Base-by-base conservation (phyloP, 768 basidiomycete species). In the Suillus hirtellus region DNA sequence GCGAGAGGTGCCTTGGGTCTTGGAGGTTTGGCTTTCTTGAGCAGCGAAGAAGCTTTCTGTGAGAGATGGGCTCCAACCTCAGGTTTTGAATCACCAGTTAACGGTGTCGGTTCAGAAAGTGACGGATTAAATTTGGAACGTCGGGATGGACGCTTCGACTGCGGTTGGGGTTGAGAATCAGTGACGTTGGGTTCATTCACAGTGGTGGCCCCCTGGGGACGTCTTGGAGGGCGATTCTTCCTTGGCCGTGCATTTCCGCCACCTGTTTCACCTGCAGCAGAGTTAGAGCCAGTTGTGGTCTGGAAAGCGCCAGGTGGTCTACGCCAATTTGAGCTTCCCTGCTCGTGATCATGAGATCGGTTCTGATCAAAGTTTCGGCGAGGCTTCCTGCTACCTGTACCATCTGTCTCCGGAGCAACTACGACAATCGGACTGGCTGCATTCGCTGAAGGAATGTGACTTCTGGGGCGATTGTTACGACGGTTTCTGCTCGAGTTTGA, bases 81-180 rank as follows among this genome's bases (percentile, higher is more conserved):
- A 58, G 11, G 15, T 17, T 58, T 27, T 12, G 40, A 27, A 27
- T 58, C 56, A 12, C 24, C 0, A 31, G 17, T 17, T 12, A 31
- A 31, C 7, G 15, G 24, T 17, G 55, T 19, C 1, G 67, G 15
- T 17, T 72, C 69, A 6, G 80, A 78, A 40, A 82, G 72, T 4
- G 70, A 71, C 10, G 77, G 67, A 46, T 71, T 76, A 63, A 82
- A 82, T 62, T 68, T 76, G 3, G 70, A 72, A 17, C 75, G 74
- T 34, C 79, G 81, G 19, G 67, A 66, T 46, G 58, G 66, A 21
- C 69, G 71, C 9, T 66, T 47, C 5, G 63, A 55, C 12, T 59
- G 60, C 0, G 60, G 6, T 35, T 56, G 40, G 14, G 50, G 27
- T 46, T 56, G 42, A 27, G 46, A n/a, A 12, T 49, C 52, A 38